phyloP scores from a whole-genome alignment of 108 stramenopile genomes.

The Aureococcus anophagefferens region DNA sequence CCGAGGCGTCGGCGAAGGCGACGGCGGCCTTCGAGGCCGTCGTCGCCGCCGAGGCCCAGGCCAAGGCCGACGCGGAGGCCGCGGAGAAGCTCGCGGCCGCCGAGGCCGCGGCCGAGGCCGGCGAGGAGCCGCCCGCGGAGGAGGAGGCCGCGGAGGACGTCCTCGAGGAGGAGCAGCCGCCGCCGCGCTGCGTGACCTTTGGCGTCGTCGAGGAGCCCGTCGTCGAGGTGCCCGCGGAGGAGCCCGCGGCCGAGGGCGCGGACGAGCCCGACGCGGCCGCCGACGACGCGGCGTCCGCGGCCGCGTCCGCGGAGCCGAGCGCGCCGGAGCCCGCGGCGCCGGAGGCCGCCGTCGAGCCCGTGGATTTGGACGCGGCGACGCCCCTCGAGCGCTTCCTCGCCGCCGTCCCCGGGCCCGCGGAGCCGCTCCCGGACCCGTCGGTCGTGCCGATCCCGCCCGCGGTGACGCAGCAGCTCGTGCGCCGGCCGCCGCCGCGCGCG shows the following conservation, averaged over 20 bases:
- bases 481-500: constrained; percentile 16
- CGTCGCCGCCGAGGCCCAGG: neutral
- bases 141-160: neutral
- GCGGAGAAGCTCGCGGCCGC: neutral
- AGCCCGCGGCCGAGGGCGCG: constrained; percentile 3
- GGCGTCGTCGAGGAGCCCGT: neutral
- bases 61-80: neutral
- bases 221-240: neutral
- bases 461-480: constrained; percentile 19
- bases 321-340: neutral
- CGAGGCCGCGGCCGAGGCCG: neutral
- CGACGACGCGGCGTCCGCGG: neutral
- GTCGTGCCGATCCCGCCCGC: constrained; percentile 13
- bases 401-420: constrained; percentile 7
- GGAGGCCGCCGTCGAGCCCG: neutral
- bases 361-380: neutral
- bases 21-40: neutral
- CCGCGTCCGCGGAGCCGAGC: neutral
- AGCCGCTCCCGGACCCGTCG: constrained; percentile 21
- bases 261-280: neutral
- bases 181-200: neutral
- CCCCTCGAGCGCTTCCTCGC: neutral
- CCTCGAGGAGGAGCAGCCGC: neutral
- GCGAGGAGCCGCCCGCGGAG: neutral
- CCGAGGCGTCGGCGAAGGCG: neutral